Base-by-base conservation (phyloP, 106 monocot species). In the Narthecium ossifragum region DNA sequence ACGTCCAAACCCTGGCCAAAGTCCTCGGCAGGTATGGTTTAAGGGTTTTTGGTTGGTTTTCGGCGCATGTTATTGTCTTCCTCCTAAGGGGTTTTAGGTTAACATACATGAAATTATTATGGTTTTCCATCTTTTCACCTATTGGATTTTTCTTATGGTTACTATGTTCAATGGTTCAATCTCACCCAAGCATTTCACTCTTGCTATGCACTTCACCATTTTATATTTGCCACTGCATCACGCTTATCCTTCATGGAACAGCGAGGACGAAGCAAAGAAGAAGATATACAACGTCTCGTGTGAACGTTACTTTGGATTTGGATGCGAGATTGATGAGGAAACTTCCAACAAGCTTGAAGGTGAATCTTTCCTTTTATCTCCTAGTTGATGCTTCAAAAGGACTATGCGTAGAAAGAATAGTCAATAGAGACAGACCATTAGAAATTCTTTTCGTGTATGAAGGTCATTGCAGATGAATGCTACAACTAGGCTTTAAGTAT, bases 261-360 rank as follows among this genome's bases (percentile, higher is more conserved):
- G 92, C 9, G 81, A 92, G 63, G 92, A 92, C 61, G 92, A 88
- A 71, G 92, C 92, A 29, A 92, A 78, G 46, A 81, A 73, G 81
- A 83, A 73, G 53, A 92, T 88, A 2, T 92, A 92, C 34, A 92
- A 92, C 75, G 87, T 92, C 2, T 92, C 87, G 2, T 92, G 87
- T 59, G 87, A 92, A 67, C 69, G 87, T 0, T 92, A 92, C 67
- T 92, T 87, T 65, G 92, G 87, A 34, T 92, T 92, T 68, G 92
- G 92, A 34, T 92, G 92, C 61, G 92, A 87, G 60, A 78, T 92
- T 65, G 83, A 84, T 49, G 87, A 88, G 67, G 92, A 92, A 32
- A 92, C 84, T 30, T 92, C 87, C 0, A 84, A 77, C 61, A 92
- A 92, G 54, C 88, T 92, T 47, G 92, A 88, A 86, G 92, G 92